A percentile compares a stretch with the other conserved stretches of the same genome.
These are phyloP conservation scores for Ploettnerulaceae sp. DNA, from an alignment of 2,329 filamentous ascomycete genomes.

Conservation along the genomic window DNA sequence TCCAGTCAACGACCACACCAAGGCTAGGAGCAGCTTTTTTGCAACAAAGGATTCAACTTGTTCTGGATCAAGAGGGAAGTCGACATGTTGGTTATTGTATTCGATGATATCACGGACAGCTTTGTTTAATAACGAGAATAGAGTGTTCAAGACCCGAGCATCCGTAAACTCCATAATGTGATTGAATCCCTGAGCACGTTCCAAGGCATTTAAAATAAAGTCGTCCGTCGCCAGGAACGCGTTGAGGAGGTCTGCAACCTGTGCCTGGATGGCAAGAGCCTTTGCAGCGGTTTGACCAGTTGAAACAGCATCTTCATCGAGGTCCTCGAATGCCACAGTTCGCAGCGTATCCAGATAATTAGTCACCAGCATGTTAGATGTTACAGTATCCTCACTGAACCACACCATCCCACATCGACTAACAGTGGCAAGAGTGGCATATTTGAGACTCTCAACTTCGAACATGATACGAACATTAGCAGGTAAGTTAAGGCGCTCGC, in stretches of 20 bases:
- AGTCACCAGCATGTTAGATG: conserved; percentile 82
- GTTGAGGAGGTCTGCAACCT: conserved; percentile 75
- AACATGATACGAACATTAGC: conserved; percentile 99
- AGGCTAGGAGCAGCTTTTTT: conserved; percentile 87
- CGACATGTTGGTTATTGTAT: conserved; percentile 90
- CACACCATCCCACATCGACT: conserved; percentile 99
- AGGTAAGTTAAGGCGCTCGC: conserved; percentile 92
- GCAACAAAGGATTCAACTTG: conserved; percentile 85
- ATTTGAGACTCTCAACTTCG: conserved; percentile 95
- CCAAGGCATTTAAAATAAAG: conserved; percentile 73
- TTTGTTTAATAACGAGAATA: conserved; percentile 96
- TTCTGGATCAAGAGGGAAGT: conserved; percentile 87
- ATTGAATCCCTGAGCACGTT: conserved; percentile 70
- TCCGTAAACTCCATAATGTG: conserved; percentile 99
- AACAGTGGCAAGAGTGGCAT: conserved; percentile 96
- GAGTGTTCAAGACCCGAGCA: conserved; percentile 81
- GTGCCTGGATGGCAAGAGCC: conserved; percentile 70
- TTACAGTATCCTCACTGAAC: conserved; percentile 98
- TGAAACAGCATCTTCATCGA: conserved; percentile 84
- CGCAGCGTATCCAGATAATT: conserved; percentile 85
- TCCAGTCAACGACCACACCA: conserved; percentile 94
- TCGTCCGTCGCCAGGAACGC: conserved; percentile 71
- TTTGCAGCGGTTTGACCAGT: conserved; percentile 72
- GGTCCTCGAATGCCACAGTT: conserved; percentile 82
- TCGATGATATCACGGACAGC: conserved; percentile 87